Conservation (phyloP, 1,284 basidiomycete species). For the Puccinia hordei region DNA sequence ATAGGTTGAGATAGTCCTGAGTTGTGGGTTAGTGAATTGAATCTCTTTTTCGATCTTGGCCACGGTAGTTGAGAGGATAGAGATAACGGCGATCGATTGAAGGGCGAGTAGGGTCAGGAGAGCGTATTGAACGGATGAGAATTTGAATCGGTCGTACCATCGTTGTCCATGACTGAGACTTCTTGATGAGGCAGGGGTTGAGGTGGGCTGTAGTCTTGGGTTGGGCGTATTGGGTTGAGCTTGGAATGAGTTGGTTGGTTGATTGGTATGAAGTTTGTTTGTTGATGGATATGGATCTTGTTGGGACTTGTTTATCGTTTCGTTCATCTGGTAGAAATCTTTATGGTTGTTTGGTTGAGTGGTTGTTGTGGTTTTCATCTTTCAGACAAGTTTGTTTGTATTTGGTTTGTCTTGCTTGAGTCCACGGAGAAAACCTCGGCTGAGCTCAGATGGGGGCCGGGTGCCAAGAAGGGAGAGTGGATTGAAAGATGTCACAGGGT, state of each 20-base stretch:
- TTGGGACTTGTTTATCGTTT: too few species aligned
- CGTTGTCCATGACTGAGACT: neutral
- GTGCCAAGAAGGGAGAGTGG: too few species aligned
- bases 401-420: too few species aligned
- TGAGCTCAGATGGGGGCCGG: too few species aligned
- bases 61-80: conserved; percentile 43
- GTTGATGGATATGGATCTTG: too few species aligned
- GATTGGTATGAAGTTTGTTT: too few species aligned
- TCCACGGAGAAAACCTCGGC: too few species aligned
- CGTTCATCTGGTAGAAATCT: too few species aligned
- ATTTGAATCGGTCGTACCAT: conserved; percentile 27
- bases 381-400: too few species aligned
- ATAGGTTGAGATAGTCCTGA: conserved; percentile 44
- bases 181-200: neutral
- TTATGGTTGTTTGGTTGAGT: too few species aligned
- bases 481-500: too few species aligned
- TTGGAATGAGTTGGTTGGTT: neutral
- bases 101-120: conserved; percentile 21
- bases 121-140: conserved; percentile 33
- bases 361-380: too few species aligned
- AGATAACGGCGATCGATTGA: conserved; percentile 39
- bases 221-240: neutral
- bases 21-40: conserved; percentile 31
- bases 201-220: neutral
- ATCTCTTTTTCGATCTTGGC: conserved; percentile 41